A percentile compares a stretch with the other conserved stretches of the same genome.
These are phyloP conservation scores for Thyridium curvatum DNA, from an alignment of 2,329 filamentous ascomycete species.

Conservation along the genomic window DNA sequence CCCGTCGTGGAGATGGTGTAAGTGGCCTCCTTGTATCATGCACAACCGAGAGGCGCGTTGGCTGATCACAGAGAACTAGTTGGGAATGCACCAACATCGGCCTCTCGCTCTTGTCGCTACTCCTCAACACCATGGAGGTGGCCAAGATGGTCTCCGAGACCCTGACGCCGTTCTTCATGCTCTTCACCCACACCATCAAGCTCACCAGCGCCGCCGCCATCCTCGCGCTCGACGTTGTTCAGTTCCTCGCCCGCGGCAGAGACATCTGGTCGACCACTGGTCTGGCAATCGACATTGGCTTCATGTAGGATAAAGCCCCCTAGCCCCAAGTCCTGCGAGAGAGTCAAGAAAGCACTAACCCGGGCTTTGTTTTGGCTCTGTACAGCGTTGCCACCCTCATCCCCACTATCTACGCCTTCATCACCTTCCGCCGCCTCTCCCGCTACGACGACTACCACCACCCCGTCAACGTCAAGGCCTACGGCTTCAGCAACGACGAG, in stretches of 20 bases:
- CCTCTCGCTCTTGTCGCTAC: conserved; percentile 38
- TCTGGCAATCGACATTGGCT: conserved; percentile 37
- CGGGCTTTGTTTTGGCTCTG: conserved; percentile 2
- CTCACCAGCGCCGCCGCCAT: conserved; percentile 37
- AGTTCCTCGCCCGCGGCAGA: conserved; percentile 39
- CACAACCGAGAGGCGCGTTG: not conserved
- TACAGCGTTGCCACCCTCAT: conserved; percentile 34
- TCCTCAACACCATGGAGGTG: conserved; percentile 37
- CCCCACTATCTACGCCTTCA: conserved; percentile 38
- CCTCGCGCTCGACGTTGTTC: conserved; percentile 43
- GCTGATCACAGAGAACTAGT: conserved; percentile 21
- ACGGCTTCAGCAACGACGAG: conserved; percentile 30
- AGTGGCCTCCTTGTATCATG: conserved; percentile 15
- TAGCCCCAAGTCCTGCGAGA: not conserved
- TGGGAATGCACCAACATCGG: conserved; percentile 49
- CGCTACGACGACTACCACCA: conserved; percentile 44
- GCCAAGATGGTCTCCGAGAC: conserved; percentile 35
- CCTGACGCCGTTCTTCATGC: conserved; percentile 47
- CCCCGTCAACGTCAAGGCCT: conserved; percentile 41
- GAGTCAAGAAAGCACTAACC: not conserved
- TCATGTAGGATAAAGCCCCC: conserved; percentile 36
- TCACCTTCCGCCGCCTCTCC: conserved; percentile 39
- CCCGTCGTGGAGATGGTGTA: conserved; percentile 45
- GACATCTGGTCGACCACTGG: conserved; percentile 41
- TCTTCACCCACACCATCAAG: conserved; percentile 46